These are phyloP conservation scores for Coffea eugenioides DNA, from an alignment of 257 asterid genomes.

Conservation along the genomic window DNA sequence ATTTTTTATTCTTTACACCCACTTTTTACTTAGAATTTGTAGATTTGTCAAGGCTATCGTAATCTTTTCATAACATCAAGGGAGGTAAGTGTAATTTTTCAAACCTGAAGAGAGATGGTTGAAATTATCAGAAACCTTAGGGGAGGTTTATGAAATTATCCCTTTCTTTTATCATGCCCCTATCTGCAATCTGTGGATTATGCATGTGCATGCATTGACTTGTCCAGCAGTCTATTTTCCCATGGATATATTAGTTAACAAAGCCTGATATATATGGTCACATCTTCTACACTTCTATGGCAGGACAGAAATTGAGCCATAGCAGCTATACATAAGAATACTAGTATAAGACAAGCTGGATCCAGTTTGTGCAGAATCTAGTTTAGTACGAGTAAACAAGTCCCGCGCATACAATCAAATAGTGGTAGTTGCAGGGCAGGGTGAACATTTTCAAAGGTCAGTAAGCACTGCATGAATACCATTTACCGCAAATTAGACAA, in stretches of 20 bases:
- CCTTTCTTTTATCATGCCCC: neutral
- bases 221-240: constrained; percentile 1
- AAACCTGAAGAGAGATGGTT: no score
- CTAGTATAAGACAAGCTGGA: constrained; percentile 2
- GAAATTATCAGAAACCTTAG: no score
- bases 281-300: neutral
- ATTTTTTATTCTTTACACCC: no score
- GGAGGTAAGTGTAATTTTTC: no score
- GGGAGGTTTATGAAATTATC: no score
- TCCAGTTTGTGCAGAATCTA: neutral
- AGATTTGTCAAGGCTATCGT: no score
- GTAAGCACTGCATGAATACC: neutral
- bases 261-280: constrained; percentile 1
- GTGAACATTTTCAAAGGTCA: neutral
- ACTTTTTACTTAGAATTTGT: no score
- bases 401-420: neutral
- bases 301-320: neutral
- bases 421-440: neutral
- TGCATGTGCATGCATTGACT: constrained; percentile 7
- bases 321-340: neutral
- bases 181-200: neutral
- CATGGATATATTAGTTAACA: neutral
- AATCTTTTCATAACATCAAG: no score
- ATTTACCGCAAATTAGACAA: constrained; percentile 9
- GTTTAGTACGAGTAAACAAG: neutral